These are phyloP conservation scores for Fusarium decemcellulare DNA, from an alignment of 2,329 filamentous ascomycete species.

Conservation along the genomic window DNA sequence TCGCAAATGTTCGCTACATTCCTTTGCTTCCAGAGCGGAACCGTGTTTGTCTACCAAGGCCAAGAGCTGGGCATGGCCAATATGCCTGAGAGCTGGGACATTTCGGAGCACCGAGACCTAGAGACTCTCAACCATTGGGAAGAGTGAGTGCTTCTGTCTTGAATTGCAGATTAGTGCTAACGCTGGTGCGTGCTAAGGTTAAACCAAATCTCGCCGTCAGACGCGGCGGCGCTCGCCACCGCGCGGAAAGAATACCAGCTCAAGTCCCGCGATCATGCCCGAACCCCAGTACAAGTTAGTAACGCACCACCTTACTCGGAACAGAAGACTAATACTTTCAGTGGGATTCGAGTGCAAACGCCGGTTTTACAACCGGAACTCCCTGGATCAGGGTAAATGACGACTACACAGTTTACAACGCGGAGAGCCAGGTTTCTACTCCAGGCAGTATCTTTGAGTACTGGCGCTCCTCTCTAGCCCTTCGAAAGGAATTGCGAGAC, in stretches of 20 bases:
- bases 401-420: conserved; percentile 34
- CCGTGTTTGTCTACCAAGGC: conserved; percentile 72
- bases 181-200: neutral
- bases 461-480: conserved; percentile 20
- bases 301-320: fast-evolving
- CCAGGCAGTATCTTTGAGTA: conserved; percentile 30
- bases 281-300: conserved; percentile 33
- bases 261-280: conserved; percentile 33
- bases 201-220: conserved; percentile 5
- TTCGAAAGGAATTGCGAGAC: conserved; percentile 20
- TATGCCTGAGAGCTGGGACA: conserved; percentile 62
- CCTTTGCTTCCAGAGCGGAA: conserved; percentile 55
- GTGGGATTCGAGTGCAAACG: conserved; percentile 32
- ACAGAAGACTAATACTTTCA: neutral
- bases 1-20: conserved; percentile 70
- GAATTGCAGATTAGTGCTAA: neutral
- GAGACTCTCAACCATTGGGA: conserved; percentile 38
- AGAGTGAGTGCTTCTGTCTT: conserved; percentile 8
- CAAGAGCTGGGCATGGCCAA: conserved; percentile 74
- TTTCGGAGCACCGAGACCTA: conserved; percentile 58
- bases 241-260: conserved; percentile 32
- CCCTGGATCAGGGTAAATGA: conserved; percentile 40
- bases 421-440: conserved; percentile 9
- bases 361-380: conserved; percentile 26
- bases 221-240: conserved; percentile 14